Evolutionary conservation across 176 grass and related monocot species (phyloP).

Genomic region (Paspalum notatum): DNA sequence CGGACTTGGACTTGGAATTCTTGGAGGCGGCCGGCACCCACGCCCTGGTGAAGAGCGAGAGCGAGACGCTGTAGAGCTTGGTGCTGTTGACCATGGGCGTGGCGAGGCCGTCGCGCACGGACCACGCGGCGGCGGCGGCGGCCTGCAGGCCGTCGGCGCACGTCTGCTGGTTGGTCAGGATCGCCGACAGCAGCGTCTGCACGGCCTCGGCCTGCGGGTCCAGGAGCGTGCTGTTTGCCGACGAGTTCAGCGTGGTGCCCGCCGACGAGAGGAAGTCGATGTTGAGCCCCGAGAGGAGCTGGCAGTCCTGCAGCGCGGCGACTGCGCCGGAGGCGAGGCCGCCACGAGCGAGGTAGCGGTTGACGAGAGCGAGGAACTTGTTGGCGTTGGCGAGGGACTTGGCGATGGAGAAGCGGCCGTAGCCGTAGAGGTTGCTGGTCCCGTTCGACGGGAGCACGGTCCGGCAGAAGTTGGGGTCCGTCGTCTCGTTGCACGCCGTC

Average conservation of each 20-base stretch:
- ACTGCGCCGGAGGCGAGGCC: conserved; percentile 55
- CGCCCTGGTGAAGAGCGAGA: conserved; percentile 89
- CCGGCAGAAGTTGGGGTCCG: conserved; percentile 77
- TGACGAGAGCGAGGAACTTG: conserved; percentile 66
- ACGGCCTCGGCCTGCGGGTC: conserved; percentile 79
- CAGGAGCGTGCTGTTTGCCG: conserved; percentile 52
- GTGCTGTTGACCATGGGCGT: conserved; percentile 70
- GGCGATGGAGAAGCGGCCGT: conserved; percentile 82
- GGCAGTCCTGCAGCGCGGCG: conserved; percentile 78
- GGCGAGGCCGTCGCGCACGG: conserved; percentile 70
- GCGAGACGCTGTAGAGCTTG: conserved; percentile 86
- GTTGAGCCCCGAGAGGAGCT: conserved; percentile 74
- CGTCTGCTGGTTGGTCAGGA: conserved; percentile 97
- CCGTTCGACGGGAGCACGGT: conserved; percentile 71
- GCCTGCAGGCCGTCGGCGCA: conserved; percentile 85
- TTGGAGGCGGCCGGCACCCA: conserved; percentile 51
- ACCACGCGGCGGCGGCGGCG: conserved; percentile 71
- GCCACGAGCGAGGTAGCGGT: conserved; percentile 62
- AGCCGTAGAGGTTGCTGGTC: conserved; percentile 72
- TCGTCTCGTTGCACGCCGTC: conserved; percentile 70
- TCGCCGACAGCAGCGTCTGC: conserved; percentile 82
- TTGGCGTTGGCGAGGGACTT: conserved; percentile 77
- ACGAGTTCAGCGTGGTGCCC: conserved; percentile 49
- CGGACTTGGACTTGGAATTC: conserved; percentile 3
- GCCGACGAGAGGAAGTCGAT: conserved; percentile 81